Conservation (phyloP, 495 filamentous ascomycete genomes). For the Aspergillus incahuasiensis region DNA sequence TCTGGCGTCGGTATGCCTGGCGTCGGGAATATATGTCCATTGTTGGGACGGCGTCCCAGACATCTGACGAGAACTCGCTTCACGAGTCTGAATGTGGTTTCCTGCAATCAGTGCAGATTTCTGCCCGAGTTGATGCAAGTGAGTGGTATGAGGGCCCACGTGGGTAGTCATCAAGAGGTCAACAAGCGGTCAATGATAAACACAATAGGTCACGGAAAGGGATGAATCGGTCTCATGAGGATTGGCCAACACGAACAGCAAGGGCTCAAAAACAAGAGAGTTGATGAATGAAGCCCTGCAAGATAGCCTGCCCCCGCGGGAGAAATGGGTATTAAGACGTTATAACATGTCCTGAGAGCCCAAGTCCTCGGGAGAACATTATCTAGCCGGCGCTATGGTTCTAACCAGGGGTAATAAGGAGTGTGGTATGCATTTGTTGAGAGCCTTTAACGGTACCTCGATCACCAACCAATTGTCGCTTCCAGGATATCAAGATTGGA, state of each 20-base stretch:
- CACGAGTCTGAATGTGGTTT: neutral
- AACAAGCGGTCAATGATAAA: neutral
- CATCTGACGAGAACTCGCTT: constrained; percentile 18
- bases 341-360: neutral
- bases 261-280: neutral
- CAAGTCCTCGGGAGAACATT: constrained; percentile 1
- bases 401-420: constrained; percentile 5
- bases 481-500: constrained; percentile 10
- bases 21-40: constrained; percentile 15
- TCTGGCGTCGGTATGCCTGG: constrained; percentile 11
- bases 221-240: neutral
- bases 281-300: neutral
- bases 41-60: constrained; percentile 19
- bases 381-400: constrained; percentile 8
- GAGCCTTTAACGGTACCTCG: constrained; percentile 1
- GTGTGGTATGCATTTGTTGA: constrained; percentile 18
- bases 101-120: constrained; percentile 1
- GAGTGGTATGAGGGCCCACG: neutral
- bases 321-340: neutral
- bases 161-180: neutral
- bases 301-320: neutral
- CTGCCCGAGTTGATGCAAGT: neutral
- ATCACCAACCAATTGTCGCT: constrained; percentile 17
- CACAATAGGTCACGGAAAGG: neutral
- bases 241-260: neutral